These are phyloP conservation scores for Beta vulgaris DNA, from an alignment of 148 eudicot species.

Conservation along the genomic window DNA sequence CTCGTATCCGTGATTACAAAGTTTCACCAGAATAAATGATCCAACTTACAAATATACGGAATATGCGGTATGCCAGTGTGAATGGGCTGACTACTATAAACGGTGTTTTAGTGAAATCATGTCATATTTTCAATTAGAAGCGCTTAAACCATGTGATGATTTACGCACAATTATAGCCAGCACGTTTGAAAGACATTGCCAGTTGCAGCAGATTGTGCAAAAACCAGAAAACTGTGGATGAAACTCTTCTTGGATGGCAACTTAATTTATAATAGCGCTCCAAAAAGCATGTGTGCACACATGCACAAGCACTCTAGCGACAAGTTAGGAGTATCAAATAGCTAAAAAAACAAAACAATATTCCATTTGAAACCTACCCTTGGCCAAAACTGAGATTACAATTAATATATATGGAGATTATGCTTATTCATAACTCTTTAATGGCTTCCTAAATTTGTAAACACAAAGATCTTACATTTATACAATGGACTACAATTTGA, in stretches of 20 bases:
- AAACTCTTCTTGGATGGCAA: not conserved
- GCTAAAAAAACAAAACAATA: not conserved
- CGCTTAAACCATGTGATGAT: too few relatives aligned
- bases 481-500: slow-evolving; percentile 16
- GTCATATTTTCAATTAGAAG: too few relatives aligned
- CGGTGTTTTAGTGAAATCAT: too few relatives aligned
- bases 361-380: not conserved
- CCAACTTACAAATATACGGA: too few relatives aligned
- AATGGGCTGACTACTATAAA: too few relatives aligned
- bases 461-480: slow-evolving; percentile 3
- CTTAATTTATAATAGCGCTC: not conserved
- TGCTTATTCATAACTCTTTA: not conserved
- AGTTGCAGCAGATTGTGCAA: not conserved
- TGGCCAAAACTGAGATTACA: not conserved
- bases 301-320: not conserved
- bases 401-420: slow-evolving; percentile 10
- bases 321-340: not conserved
- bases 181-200: not conserved
- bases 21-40: too few relatives aligned
- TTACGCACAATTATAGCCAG: not conserved
- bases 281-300: not conserved
- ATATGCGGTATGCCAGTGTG: too few relatives aligned
- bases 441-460: not conserved
- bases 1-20: too few relatives aligned
- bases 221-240: too few relatives aligned